Evolutionary conservation across 768 basidiomycete genomes (phyloP).

Genomic region (Pleurotus pulmonarius): DNA sequence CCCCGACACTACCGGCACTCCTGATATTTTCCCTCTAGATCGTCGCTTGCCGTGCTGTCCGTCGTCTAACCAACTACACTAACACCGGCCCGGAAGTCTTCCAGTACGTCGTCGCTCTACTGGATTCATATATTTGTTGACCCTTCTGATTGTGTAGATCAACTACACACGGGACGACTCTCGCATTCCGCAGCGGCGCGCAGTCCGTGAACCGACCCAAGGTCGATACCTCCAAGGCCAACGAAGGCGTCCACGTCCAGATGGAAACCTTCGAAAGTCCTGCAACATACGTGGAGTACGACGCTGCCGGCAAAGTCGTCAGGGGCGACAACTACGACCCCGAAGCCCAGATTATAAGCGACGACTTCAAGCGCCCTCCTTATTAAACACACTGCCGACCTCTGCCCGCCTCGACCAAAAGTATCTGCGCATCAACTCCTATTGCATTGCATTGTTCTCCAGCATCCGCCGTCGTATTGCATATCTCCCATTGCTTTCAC

Average conservation of each 20-base stretch:
- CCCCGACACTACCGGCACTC: background rate
- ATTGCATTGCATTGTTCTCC: background rate
- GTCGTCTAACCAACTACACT: constrained; percentile 59
- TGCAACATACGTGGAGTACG: constrained; percentile 45
- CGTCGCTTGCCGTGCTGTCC: constrained; percentile 57
- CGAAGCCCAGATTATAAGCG: constrained; percentile 54
- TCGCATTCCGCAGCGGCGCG: constrained; percentile 53
- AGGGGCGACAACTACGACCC: constrained; percentile 47
- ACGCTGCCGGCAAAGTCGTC: constrained; percentile 50
- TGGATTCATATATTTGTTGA: no score
- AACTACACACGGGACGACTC: constrained; percentile 48
- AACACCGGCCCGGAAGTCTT: constrained; percentile 47
- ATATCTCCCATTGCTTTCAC: no score
- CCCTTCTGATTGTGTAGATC: constrained; percentile 9
- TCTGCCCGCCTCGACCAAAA: background rate
- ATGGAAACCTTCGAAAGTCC: constrained; percentile 31
- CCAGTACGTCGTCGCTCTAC: constrained; percentile 34
- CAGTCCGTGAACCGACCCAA: constrained; percentile 28
- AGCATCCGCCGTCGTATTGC: no score
- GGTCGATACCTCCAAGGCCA: constrained; percentile 21
- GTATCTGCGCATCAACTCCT: background rate
- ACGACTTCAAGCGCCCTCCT: constrained; percentile 63
- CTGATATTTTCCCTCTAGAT: constrained; percentile 39
- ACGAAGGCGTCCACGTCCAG: constrained; percentile 42
- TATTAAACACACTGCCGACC: constrained; percentile 24